Base-by-base conservation (phyloP, 768 basidiomycete genomes). In the Galerina sulciceps region DNA sequence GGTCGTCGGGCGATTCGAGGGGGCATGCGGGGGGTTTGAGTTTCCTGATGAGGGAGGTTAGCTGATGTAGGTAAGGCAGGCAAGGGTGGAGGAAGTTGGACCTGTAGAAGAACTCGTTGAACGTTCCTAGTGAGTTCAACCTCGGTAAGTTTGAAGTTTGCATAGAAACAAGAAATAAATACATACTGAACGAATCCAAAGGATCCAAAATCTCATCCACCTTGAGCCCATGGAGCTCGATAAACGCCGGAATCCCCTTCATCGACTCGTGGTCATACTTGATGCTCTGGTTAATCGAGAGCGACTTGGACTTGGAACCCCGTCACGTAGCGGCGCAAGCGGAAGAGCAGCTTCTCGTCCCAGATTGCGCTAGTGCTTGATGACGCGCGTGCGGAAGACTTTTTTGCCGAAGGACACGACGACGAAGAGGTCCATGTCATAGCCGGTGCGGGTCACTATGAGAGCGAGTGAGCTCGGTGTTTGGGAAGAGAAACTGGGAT, bases 381-480 rank as follows among this genome's bases (percentile, higher is more conserved):
- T 87, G 23, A 94, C 87, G 34, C 91, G 88, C 0, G 96, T 98
- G 2, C 96, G 83, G 76, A 99, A 99, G 4, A 98, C 93, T 71
- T 97, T 99, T 78, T 95, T 96, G 31, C 96, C 93, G 62, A 99
- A 99, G 3, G 93, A 94, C 62, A 96, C 84, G 61, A 99, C 94
- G 20, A 93, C 91, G 68, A 98, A 99, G 0, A 96, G 95, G 67
- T 98, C 95, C 95, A 98, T 97, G 70, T 99, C 96, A 84, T 89
- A 95, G 0, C 91, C 92, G 0, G 86, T 91, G 0, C 90, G 85
- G 1, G 89, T 93, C 86, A 93, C 91, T 92, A 55, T 10, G 20
- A n/a, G n/a, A 40, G 22, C n/a, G 26, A 23, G 41, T 38, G 15
- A 54, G 55, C 49, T 47, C 20, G 18, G 18, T 15, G 61, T 26